Evolutionary conservation across 257 asterid species (phyloP), one percentile per base, ranked within the genome.

Genomic region (Plantago ovata): DNA sequence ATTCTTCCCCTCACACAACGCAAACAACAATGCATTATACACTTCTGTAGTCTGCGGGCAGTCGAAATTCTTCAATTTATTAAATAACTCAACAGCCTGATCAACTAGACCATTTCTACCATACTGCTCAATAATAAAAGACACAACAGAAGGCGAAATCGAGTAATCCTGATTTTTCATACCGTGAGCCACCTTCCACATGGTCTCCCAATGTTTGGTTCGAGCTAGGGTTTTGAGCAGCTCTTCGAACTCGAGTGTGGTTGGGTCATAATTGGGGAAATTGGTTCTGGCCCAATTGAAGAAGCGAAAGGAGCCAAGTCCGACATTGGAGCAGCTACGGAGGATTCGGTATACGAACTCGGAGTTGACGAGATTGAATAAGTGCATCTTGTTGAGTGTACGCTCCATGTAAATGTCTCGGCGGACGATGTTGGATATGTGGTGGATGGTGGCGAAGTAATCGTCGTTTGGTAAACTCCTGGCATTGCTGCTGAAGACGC

Each of bases 281-380:
- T 86, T 74, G 3, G 89, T 82, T 23, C 91, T 78, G 5, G 94
- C 97, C 98, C 98, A 89, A 42, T 84, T 89, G 72, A 93, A 93
- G 77, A 93, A 93, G n/a, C 98, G 95, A n/a, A 86, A 93, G 40
- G 94, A 93, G 68, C 86, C 97, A 8, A 80, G 62, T 41, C 97
- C 98, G 24, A 64, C 53, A 20, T 66, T 72, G 85, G 82, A 77
- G 81, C 97, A 84, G 77, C 88, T 82, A 23, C 95, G 81, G 23
- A 88, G 83, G 65, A 92, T 85, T 3, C 97, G 93, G 53, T 70
- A 88, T 8, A 92, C 97, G 23, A 92, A 71, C 80, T 92, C 97
- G 0, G 98, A 92, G 58, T 92, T 84, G 46, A 92, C 86, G 24
- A 84, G 75, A 57, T 60, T 69, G 9, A 95, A 80, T 19, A 92